phyloP scores from a whole-genome alignment of 2,329 filamentous ascomycete species.

The Penicillium sp. region DNA sequence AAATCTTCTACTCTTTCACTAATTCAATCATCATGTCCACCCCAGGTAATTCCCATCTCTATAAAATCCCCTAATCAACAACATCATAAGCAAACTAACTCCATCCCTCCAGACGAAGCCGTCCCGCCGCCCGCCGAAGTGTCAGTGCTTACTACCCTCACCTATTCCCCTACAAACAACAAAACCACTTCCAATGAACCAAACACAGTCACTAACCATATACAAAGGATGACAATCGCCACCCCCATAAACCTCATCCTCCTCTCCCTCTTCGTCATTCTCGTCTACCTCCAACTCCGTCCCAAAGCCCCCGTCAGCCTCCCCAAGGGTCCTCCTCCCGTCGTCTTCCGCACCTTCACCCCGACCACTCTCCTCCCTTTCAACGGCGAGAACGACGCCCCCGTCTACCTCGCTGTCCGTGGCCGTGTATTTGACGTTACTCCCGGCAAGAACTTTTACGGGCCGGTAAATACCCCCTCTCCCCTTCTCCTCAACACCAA shows the following conservation, averaged over 20 bases:
- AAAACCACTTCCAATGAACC: background rate
- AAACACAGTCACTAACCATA: too few species aligned
- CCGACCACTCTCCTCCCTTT: slow-evolving; percentile 75
- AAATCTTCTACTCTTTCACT: too few species aligned
- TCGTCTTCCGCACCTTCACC: slow-evolving; percentile 78
- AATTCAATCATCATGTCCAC: too few species aligned
- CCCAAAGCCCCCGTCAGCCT: slow-evolving; percentile 46
- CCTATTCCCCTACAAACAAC: too few species aligned
- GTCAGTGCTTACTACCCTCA: too few species aligned
- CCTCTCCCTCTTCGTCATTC: slow-evolving; percentile 48
- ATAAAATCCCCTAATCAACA: too few species aligned
- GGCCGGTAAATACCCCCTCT: too few species aligned
- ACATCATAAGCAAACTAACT: too few species aligned
- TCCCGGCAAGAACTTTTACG: slow-evolving; percentile 84
- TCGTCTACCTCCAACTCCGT: slow-evolving; percentile 53
- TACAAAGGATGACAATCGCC: slow-evolving; percentile 46
- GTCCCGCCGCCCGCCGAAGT: too few species aligned
- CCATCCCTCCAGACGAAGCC: too few species aligned
- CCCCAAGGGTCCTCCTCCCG: slow-evolving; percentile 51
- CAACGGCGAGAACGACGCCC: slow-evolving; percentile 64
- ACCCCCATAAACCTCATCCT: slow-evolving; percentile 56
- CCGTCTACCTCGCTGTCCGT: slow-evolving; percentile 84
- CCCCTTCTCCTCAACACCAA: too few species aligned
- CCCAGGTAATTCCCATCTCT: too few species aligned
- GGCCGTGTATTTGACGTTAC: slow-evolving; percentile 87